Evolutionary conservation across 179 eudicot species (phyloP), one percentile per base, ranked within the genome.

Genomic region (Spinacia oleracea): DNA sequence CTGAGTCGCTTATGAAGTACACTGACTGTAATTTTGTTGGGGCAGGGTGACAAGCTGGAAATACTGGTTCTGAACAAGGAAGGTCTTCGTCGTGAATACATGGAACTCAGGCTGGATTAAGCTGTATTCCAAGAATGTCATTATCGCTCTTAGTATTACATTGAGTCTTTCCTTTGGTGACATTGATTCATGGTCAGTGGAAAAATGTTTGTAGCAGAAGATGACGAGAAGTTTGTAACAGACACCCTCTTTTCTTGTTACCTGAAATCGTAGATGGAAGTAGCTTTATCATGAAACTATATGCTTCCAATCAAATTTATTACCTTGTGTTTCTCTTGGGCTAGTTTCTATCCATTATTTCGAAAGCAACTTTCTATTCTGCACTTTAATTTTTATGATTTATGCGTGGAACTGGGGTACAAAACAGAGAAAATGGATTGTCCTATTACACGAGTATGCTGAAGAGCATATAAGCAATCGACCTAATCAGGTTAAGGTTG

Each of bases 41-140:
- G 72, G 50, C 92, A 93, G 98, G 98, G 95, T 75, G 98, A 93
- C 89, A 90, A 89, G 82, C 88, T 93, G 82, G 98, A 93, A 79
- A 82, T 93, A 11, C 81, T 93, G 18, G 81, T 93, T 69, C 73
- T 92, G 77, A 94, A 91, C 84, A 84, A 85, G 60, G 86, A 82
- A 38, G 97, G 97, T 23, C 76, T 86, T 56, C 96, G 88, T 25
- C 84, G 84, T 4, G 96, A 94, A 68, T 89, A 75, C 89, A 89
- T 90, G 92, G 92, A 92, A 0, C 93, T 94, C 77, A 84, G 97
- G 88, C 88, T 80, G 81, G 98, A 94, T 73, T 94, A 84, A 81
- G 78, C 35, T 48, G 42, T 77, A 72, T 77, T 77, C 35, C 15
- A 8, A 25, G 56, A 27, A 38, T 73, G 73, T 65, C 48, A 46